Evolutionary conservation across 1,139 yeast species (phyloP), one percentile per base, ranked within the genome.

Genomic region (Lodderomyces elongisporus): DNA sequence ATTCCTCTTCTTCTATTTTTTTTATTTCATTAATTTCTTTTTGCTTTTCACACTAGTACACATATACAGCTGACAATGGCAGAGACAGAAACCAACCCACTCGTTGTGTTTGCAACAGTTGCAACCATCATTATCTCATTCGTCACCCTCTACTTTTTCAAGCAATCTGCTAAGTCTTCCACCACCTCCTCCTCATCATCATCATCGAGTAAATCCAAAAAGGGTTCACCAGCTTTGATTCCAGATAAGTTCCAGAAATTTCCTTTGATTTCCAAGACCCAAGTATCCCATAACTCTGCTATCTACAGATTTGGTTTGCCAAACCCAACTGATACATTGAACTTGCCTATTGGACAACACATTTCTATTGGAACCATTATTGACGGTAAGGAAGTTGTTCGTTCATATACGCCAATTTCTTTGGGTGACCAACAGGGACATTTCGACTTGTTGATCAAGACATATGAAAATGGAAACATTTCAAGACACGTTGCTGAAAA

Each of bases 261-360:
- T 70, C 94, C 94, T 38, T 69, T 91, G 53, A 75, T 85, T 46
- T 79, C 81, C 55, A 89, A 85, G 65, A 80, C 83, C 12, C 72
- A 79, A 30, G 67, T 91, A 14, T 74, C 87, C 25, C 94, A 85
- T 58, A 88, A 89, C 59, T 73, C 95, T 10, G 87, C 93, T 35
- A 64, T 87, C 39, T 89, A 85, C 60, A 74, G 93, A 52, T 88
- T 91, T 53, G 89, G 85, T 3, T 74, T 91, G 48, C 95, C 96
- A 34, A 71, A 73, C 42, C 70, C 81, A 25, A 69, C 77, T 32
- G 93, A 85, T 55, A 68, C 78, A 33, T 72, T 91, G 42, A 96
- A 96, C 5, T 73, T 91, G 47, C 97, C 97, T 36, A 84, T 88
- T 53, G 98, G 98, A 36, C 97, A 91, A 64, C 96, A 88, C 56